Base-by-base conservation (phyloP, 176 grass and related monocot genomes). In the Elymus sibiricus region DNA sequence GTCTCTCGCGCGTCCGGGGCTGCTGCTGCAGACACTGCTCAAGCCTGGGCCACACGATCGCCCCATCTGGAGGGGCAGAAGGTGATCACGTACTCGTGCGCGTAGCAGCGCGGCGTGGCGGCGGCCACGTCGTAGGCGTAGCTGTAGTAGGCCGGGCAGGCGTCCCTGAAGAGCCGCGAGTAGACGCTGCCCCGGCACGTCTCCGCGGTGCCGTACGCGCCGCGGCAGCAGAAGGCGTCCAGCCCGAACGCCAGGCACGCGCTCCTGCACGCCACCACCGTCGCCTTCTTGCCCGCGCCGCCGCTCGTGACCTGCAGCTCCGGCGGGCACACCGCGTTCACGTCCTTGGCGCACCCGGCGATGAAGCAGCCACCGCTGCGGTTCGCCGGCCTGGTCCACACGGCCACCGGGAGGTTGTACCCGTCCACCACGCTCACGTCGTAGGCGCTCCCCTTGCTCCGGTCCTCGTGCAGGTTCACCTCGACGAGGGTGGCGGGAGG, bases 361-460 rank as follows among this genome's bases (percentile, higher is more conserved):
- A 98, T 91, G 70, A 62, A 70, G 75, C 95, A 95, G 22, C 26
- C 83, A 17, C 49, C 11, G 70, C 6, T n/a, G 69, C 31, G 78
- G 51, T 70, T 25, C 15, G 51, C 79, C 37, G 83, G 70, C 71
- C 38, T 79, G 27, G 91, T 78, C 38, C 86, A 86, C 19, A 98
- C 86, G 79, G 93, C 62, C 25, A 98, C 68, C 11, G 93, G 93
- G 14, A 98, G 79, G 91, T 98, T 98, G 89, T 98, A 98, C 42
- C 93, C 95, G 81, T 98, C 95, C 19, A 98, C 91, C 2, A 98
- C 64, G 89, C 95, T 98, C 25, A 95, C 91, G 78, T 95, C 93
- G 83, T 92, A 98, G 79, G 92, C 93, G 77, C 89, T 95, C 15
- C 91, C 91, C 87, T 88, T 90, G 85, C 81, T 79, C 34, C 64